Evolutionary conservation across 2,329 filamentous ascomycete genomes (phyloP).

Genomic region (Fusarium sp.): DNA sequence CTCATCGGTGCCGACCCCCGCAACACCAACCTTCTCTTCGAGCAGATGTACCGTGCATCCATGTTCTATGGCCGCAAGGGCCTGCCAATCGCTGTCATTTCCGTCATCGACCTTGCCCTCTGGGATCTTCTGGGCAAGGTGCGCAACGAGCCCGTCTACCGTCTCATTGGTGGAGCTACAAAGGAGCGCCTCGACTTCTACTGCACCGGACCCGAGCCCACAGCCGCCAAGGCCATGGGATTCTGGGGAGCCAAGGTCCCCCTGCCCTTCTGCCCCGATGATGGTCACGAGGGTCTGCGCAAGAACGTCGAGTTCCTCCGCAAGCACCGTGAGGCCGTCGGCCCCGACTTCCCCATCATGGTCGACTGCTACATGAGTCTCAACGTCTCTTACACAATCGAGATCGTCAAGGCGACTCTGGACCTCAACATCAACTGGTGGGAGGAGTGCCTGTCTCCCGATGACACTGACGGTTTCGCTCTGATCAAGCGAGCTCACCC

Average conservation of each 20-base stretch:
- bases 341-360: conserved; percentile 91
- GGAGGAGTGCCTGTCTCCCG: conserved; percentile 93
- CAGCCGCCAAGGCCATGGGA: conserved; percentile 83
- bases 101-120: conserved; percentile 90
- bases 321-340: conserved; percentile 85
- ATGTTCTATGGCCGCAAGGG: conserved; percentile 98
- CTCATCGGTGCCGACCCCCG: conserved; percentile 88
- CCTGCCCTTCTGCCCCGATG: conserved; percentile 88
- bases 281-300: conserved; percentile 82
- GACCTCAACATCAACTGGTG: conserved; percentile 95
- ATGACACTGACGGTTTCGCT: conserved; percentile 91
- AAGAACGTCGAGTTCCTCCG: conserved; percentile 93
- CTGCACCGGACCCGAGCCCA: conserved; percentile 90
- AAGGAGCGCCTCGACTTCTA: conserved; percentile 89
- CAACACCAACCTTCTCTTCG: conserved; percentile 91
- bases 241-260: conserved; percentile 94
- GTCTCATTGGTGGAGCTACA: conserved; percentile 91
- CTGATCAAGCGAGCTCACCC: conserved; percentile 93
- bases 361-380: conserved; percentile 98
- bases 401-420: conserved; percentile 85
- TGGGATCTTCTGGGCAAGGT: conserved; percentile 96
- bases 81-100: conserved; percentile 89
- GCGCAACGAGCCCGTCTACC: conserved; percentile 92
- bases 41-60: conserved; percentile 95
- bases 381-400: conserved; percentile 92